Base-by-base conservation (phyloP, 2,329 filamentous ascomycete species). In the Leptodontidium sp. region DNA sequence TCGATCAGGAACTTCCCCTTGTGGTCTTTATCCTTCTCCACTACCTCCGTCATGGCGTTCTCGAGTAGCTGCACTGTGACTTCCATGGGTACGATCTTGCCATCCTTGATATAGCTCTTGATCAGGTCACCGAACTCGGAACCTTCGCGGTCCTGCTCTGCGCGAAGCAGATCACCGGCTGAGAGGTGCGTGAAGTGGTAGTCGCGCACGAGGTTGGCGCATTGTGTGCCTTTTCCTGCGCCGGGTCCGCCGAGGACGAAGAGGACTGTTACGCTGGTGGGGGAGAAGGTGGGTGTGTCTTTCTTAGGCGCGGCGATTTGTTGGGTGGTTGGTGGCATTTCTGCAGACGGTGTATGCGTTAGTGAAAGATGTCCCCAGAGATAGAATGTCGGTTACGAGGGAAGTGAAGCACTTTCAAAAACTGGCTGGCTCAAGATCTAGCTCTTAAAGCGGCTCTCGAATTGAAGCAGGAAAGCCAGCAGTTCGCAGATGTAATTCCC, bases 1-100 rank as follows among this genome's bases (percentile, higher is more conserved):
- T 90, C 87, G 75, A 90, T 89, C 66, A 91, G 82, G 85, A 98
- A 98, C 76, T 92, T 89, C 64, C 87, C 87, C 79, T 89, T 90
- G 72, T 78, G 79, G 64, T 69, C 77, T 64, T 72, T 75, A 71
- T 83, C 81, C 67, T 85, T 81, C 66, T 84, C 78, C 64, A 97
- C 88, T 14, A 87, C 85, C 9, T 87, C 88, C 67, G 85, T 86
- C 93, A 99, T 98, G 68, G 94, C 93, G 81, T 97, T 97, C 82
- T 98, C 94, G 53, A 99, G 87, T 45, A 99, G 84, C 77, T 94
- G 91, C 69, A 99, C 91, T 5, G 96, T 99, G 62, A 98, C 94
- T 81, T 98, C 95, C 93, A 97, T 97, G n/a, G 96, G 96, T 72
- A 99, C 96, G 80, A 99, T 99, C 75, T 90, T 90, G 69, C 96